Evolutionary conservation across 179 eudicot genomes (phyloP), one percentile per base, ranked within the genome.

Genomic region (Silene vulgaris): DNA sequence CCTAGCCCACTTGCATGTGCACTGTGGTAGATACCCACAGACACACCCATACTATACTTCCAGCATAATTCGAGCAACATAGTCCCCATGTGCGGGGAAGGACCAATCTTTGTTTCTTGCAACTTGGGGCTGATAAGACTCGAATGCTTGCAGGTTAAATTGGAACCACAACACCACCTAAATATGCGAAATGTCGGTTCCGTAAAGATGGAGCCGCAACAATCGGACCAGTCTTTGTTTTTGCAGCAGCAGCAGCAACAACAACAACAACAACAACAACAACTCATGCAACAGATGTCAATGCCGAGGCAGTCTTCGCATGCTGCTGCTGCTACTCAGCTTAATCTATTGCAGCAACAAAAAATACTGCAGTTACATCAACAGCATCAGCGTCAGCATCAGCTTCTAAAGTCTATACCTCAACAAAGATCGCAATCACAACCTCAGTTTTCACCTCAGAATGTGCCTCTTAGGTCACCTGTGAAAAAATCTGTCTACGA

Each of bases 251-350:
- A 91, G 48, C 94, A 89, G 3, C 89, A 85, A 4, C 90, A 82
- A 8, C 86, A 86, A 23, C 97, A 91, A 21, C 90, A 87, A 28
- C 87, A 82, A 12, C 86, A 86, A 19, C 97, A 91, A 21, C 90
- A 87, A 32, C 87, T 85, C 17, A 79, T 89, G 62, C 97, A 88
- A 64, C 86, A 86, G 59, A 87, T 92, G 80, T 87, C 88, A 14
- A 84, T 93, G 90, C 80, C 96, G 2, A 80, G 99, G 74, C 90
- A 87, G 61, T 79, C 89, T 50, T 84, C 96, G 60, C 97, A 91
- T 65, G 89, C 88, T 35, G 88, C 90, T 45, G 85, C 90, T 17
- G 90, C 92, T 16, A 85, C 88, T 5, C 97, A 90, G 74, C 69
- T 87, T 17, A 89, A 83, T 84, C 74, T 89, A 75, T 82, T 96